Evolutionary conservation across 495 filamentous ascomycete species (phyloP), one percentile per base, ranked within the genome.

Genomic region (Penicillium coprophilum): DNA sequence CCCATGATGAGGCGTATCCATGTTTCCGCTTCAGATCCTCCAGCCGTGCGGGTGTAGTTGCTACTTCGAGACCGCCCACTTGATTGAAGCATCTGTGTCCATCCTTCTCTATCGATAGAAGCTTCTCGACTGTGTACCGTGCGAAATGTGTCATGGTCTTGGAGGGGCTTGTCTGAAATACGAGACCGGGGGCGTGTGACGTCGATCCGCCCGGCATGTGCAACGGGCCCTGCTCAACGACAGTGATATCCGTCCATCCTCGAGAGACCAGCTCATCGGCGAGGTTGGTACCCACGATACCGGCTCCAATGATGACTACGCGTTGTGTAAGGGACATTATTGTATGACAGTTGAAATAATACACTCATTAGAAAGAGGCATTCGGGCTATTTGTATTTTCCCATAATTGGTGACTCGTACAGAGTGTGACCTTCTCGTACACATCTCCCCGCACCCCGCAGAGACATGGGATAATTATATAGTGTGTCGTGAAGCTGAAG

Each of bases 221-320:
- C 31, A 82, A 55, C 21, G 79, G 79, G 10, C 79, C 79, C 53
- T 82, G 79, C 57, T 82, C 79, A 56, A 82, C 66, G 57, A 82
- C 75, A n/a, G 78, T 80, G 65, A 82, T 78, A 58, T 79, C 60
- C 13, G 49, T 71, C 73, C 78, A 80, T 68, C 78, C 79, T 17
- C 74, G 74, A 19, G 69, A 69, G 56, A 79, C 70, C 46, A 82
- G 68, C 68, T 82, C 79, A 56, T 82, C 79, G 34, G 78, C 79
- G 24, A 82, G 52, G 52, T 82, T 82, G 46, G 74, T 72, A 44
- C 79, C 79, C 21, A 82, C 79, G 50, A 82, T 82, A 6, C 79
- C 79, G 31, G 79, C 79, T 23, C 79, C 79, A 57, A 82, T 80
- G 40, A 82, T 80, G 45, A 82, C 77, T 21, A 80, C 74, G 27